phyloP scores from a whole-genome alignment of 2,329 filamentous ascomycete species.

The Alternaria postmessia region DNA sequence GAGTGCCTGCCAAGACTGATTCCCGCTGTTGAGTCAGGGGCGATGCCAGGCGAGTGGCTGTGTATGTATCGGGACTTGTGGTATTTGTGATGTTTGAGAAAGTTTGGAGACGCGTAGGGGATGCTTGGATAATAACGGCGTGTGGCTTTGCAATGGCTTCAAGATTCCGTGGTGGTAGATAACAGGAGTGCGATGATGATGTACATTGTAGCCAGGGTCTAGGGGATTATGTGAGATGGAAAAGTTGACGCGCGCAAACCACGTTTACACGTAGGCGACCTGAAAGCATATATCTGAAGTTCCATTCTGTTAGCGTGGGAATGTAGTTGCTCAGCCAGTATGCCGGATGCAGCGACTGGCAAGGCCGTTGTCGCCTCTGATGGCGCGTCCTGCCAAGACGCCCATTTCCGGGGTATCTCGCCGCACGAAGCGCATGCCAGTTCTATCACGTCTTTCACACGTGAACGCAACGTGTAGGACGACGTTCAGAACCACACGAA shows the following conservation, averaged over 20 bases:
- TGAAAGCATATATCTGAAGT: not conserved
- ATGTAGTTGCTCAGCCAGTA: not conserved
- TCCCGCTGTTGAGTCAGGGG: not conserved
- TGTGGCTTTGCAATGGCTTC: not conserved
- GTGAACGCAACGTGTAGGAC: constrained; percentile 6
- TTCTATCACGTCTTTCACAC: constrained; percentile 8
- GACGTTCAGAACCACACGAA: not conserved
- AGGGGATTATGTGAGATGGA: not conserved
- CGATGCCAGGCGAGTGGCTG: not conserved
- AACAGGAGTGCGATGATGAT: not conserved
- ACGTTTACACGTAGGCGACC: not conserved
- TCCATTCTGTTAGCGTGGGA: not conserved
- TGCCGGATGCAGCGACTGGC: not conserved
- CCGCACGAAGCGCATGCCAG: constrained; percentile 5
- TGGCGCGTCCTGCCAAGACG: constrained; percentile 32
- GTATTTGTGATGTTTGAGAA: not conserved
- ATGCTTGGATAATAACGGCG: not conserved
- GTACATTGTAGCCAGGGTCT: not conserved
- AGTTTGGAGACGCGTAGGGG: not conserved
- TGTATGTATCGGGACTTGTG: not conserved
- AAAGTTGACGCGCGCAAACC: not conserved
- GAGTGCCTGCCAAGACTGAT: constrained; percentile 25
- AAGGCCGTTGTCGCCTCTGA: not conserved
- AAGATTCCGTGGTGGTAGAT: not conserved
- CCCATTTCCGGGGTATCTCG: constrained; percentile 13